These are phyloP conservation scores for Dalbergia cultrata DNA, from an alignment of 306 rosid genomes.

Conservation along the genomic window DNA sequence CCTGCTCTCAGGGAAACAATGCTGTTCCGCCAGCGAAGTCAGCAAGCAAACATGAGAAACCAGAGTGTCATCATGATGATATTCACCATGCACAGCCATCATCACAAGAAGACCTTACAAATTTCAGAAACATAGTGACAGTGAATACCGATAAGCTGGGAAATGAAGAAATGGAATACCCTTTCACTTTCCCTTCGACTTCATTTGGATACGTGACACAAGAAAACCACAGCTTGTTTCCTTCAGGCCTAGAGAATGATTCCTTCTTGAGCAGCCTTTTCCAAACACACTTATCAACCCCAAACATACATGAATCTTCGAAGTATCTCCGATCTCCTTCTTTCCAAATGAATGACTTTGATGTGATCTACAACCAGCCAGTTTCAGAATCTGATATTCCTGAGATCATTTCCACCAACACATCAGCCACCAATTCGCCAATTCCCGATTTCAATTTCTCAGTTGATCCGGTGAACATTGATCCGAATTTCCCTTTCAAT, in stretches of 20 bases:
- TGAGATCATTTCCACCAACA: constrained; percentile 75
- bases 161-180: constrained; percentile 53
- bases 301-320: constrained; percentile 53
- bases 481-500: constrained; percentile 72
- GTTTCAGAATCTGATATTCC: constrained; percentile 60
- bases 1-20: constrained; percentile 75
- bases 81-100: constrained; percentile 51
- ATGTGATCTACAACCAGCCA: constrained; percentile 46
- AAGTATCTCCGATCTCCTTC: constrained; percentile 55
- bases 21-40: constrained; percentile 61
- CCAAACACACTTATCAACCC: constrained; percentile 60
- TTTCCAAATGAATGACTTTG: constrained; percentile 54
- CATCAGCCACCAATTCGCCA: constrained; percentile 76
- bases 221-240: constrained; percentile 54
- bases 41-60: constrained; percentile 70
- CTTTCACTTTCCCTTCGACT: constrained; percentile 73
- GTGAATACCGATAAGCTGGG: constrained; percentile 50
- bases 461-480: constrained; percentile 62
- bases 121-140: constrained; percentile 48
- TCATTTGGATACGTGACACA: constrained; percentile 55
- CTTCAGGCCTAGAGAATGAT: constrained; percentile 52
- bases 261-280: constrained; percentile 58
- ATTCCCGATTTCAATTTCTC: constrained; percentile 73
- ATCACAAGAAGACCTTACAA: constrained; percentile 47
- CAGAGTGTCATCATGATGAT: constrained; percentile 14